Conservation (phyloP, 495 filamentous ascomycete species). For the Aspergillus homomorphus region DNA sequence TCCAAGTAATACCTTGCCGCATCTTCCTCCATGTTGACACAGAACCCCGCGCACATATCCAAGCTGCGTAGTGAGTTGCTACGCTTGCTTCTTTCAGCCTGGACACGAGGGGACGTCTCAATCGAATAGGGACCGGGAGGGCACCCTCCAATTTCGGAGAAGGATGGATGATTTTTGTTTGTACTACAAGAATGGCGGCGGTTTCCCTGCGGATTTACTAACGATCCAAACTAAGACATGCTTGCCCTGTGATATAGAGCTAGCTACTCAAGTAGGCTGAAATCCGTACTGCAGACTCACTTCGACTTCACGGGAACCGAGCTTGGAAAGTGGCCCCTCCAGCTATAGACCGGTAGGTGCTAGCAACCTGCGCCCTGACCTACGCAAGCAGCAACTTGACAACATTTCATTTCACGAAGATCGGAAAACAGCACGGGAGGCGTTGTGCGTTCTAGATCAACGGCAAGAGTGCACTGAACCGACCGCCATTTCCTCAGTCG, state of each 20-base stretch:
- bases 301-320: too few species aligned
- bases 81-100: neutral
- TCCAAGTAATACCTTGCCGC: neutral
- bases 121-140: too few species aligned
- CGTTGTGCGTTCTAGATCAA: constrained; percentile 25
- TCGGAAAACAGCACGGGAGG: constrained; percentile 13
- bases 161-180: too few species aligned
- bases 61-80: neutral
- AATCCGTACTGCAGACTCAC: too few species aligned
- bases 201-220: too few species aligned
- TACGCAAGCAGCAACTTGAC: constrained; percentile 8
- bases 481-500: constrained; percentile 16
- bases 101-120: neutral
- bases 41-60: neutral
- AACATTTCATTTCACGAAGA: too few species aligned
- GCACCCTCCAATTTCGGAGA: too few species aligned
- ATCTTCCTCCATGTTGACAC: neutral
- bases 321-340: too few species aligned
- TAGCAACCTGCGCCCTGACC: neutral
- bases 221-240: too few species aligned
- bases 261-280: too few species aligned
- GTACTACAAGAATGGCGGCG: too few species aligned
- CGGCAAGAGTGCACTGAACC: constrained; percentile 9
- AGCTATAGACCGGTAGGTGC: neutral
- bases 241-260: too few species aligned